Conservation (phyloP, 2,329 filamentous ascomycete species). For the Boeremia lycopersici region DNA sequence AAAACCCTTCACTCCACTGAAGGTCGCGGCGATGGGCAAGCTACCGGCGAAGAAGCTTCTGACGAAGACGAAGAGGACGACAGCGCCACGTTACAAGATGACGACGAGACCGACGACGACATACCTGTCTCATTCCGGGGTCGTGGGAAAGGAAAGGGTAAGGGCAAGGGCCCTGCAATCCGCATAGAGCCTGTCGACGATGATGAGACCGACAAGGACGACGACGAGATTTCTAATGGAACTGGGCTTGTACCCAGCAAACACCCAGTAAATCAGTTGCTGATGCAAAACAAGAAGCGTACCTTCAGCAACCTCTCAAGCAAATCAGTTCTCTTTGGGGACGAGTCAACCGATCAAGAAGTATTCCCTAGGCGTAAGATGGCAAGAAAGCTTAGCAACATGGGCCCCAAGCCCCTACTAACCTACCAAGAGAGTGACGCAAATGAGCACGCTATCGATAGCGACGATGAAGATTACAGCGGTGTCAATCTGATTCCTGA, state of each 20-base stretch:
- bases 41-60: conserved; percentile 34
- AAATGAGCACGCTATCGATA: conserved; percentile 46
- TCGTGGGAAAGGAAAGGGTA: conserved; percentile 40
- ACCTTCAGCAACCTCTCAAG: conserved; percentile 49
- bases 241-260: conserved; percentile 40
- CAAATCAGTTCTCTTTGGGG: conserved; percentile 46
- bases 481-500: conserved; percentile 81
- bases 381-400: conserved; percentile 44
- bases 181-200: conserved; percentile 42
- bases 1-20: conserved; percentile 30
- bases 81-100: conserved; percentile 42
- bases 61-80: conserved; percentile 46
- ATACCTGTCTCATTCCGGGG: conserved; percentile 42
- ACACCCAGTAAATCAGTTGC: conserved; percentile 34
- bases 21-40: conserved; percentile 35
- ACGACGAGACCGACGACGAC: conserved; percentile 45
- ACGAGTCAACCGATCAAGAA: conserved; percentile 38
- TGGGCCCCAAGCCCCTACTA: conserved; percentile 40
- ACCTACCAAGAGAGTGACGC: conserved; percentile 40
- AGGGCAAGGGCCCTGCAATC: conserved; percentile 46
- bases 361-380: conserved; percentile 48
- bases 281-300: conserved; percentile 46
- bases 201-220: conserved; percentile 37
- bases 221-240: conserved; percentile 37
- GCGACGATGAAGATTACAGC: conserved; percentile 62